Conservation (phyloP, 2,329 filamentous ascomycete genomes). For the Sclerotinia spermophila region DNA sequence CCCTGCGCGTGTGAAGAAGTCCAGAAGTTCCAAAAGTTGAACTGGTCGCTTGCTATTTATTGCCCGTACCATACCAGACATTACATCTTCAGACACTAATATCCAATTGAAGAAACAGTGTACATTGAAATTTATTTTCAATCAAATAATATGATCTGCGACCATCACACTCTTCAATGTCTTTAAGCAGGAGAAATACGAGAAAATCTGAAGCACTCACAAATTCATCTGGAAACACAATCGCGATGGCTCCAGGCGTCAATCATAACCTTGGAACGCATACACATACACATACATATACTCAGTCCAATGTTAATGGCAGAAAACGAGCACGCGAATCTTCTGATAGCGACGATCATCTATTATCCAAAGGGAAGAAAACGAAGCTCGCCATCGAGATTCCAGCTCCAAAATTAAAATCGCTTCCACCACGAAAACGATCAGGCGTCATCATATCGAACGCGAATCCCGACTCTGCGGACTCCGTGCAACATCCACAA, state of each 20-base stretch:
- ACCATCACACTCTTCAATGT: conserved; percentile 7
- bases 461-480: conserved; percentile 27
- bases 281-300: conserved; percentile 1
- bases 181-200: conserved; percentile 16
- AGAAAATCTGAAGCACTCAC: conserved; percentile 16
- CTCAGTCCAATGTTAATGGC: conserved; percentile 38
- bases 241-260: conserved; percentile 23
- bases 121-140: not conserved
- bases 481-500: conserved; percentile 21
- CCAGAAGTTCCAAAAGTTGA: conserved; percentile 1
- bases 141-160: conserved; percentile 14
- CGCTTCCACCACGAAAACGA: conserved; percentile 22
- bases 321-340: conserved; percentile 49
- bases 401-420: conserved; percentile 36
- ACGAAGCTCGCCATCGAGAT: conserved; percentile 53
- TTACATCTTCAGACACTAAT: conserved; percentile 4
- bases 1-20: conserved; percentile 14
- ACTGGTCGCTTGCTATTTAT: conserved; percentile 17
- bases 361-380: conserved; percentile 45
- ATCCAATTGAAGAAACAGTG: not conserved
- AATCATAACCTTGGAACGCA: conserved; percentile 6
- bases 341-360: conserved; percentile 45
- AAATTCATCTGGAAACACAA: conserved; percentile 7
- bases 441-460: conserved; percentile 28
- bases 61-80: not conserved